Conservation (phyloP, 495 filamentous ascomycete genomes). For the Aspergillus conjunctus region DNA sequence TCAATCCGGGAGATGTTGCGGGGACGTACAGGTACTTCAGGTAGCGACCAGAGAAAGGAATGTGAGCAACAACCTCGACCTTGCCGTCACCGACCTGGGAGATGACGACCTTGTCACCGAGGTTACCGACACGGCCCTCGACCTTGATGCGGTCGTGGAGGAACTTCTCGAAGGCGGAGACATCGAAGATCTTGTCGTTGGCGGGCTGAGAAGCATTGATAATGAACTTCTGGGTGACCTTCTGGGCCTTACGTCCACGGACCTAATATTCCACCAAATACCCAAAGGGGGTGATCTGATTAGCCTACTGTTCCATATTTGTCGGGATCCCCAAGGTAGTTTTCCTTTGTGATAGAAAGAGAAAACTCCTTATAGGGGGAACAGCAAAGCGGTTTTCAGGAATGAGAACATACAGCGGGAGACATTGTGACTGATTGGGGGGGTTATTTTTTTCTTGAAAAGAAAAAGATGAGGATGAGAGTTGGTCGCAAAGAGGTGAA, state of each 20-base stretch:
- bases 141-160: conserved; percentile 99
- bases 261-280: conserved; percentile 35
- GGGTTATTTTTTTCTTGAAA: conserved; percentile 7
- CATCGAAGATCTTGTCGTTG: conserved; percentile 99
- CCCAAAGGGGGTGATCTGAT: conserved; percentile 35
- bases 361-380: conserved; percentile 39
- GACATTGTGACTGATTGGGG: conserved; percentile 51
- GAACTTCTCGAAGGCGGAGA: conserved; percentile 98
- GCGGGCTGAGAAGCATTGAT: conserved; percentile 98
- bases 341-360: conserved; percentile 26
- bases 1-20: background rate
- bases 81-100: conserved; percentile 89
- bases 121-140: conserved; percentile 95
- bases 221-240: conserved; percentile 84
- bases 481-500: conserved; percentile 60
- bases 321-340: conserved; percentile 34
- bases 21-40: conserved; percentile 92
- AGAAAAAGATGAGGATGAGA: conserved; percentile 22
- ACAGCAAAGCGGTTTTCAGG: conserved; percentile 84
- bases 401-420: conserved; percentile 71
- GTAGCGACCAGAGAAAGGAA: conserved; percentile 96
- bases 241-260: conserved; percentile 63
- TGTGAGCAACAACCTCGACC: conserved; percentile 96
- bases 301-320: conserved; percentile 92
- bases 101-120: conserved; percentile 91